Evolutionary conservation across 495 filamentous ascomycete species (phyloP).

Genomic region (Aspergillus olivimuriae): DNA sequence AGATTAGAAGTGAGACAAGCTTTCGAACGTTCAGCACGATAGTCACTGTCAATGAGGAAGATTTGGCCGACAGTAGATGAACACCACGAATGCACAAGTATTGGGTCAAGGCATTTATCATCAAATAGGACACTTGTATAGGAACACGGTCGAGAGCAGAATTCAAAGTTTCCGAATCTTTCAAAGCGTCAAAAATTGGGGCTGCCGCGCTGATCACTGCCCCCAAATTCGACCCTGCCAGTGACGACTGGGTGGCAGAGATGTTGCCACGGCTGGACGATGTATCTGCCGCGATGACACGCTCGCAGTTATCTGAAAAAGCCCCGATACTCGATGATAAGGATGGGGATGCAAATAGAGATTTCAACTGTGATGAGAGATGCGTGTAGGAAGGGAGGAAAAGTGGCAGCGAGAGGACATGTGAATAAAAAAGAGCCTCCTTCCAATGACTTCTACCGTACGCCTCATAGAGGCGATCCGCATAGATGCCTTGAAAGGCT

Average conservation of each 20-base stretch:
- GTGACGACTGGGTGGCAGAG: too few relatives aligned
- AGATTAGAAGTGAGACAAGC: slow-evolving; percentile 81
- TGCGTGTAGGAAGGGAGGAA: slow-evolving; percentile 45
- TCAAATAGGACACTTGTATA: slow-evolving; percentile 62
- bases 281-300: background rate
- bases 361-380: slow-evolving; percentile 42
- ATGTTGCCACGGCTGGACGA: background rate
- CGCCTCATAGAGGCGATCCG: slow-evolving; percentile 76
- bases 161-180: slow-evolving; percentile 7
- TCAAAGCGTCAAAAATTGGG: too few relatives aligned
- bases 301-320: slow-evolving; percentile 2
- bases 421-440: slow-evolving; percentile 93
- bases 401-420: slow-evolving; percentile 68
- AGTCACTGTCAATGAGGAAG: slow-evolving; percentile 88
- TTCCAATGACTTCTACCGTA: slow-evolving; percentile 84
- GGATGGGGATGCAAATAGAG: slow-evolving; percentile 42
- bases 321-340: slow-evolving; percentile 20
- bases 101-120: slow-evolving; percentile 83
- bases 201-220: too few relatives aligned
- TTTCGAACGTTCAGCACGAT: slow-evolving; percentile 95
- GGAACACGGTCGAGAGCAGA: slow-evolving; percentile 47
- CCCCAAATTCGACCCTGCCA: too few relatives aligned
- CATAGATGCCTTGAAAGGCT: slow-evolving; percentile 91
- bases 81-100: slow-evolving; percentile 93
- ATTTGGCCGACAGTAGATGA: slow-evolving; percentile 77